Evolutionary conservation across 2,329 filamentous ascomycete genomes (phyloP), one percentile per base, ranked within the genome.

Genomic region (Diaporthe amygdali): DNA sequence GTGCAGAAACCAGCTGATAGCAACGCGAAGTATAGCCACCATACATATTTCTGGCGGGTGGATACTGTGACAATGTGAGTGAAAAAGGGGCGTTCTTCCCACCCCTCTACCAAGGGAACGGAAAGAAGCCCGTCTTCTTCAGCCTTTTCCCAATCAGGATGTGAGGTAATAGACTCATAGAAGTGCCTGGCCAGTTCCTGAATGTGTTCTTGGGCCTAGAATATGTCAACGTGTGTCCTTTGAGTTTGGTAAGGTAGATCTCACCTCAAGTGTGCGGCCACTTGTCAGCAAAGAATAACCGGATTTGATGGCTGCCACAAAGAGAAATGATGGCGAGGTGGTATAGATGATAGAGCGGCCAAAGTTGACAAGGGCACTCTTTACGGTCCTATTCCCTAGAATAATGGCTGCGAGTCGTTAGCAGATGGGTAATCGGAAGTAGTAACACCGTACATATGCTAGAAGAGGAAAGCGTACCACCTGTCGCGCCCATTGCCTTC

Each of bases 401-500:
- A 77, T 72, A 61, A 75, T 46, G 14, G 51, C 59, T 69, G 22
- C 5, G 46, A 9, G n/a, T 8, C n/a, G 22, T 47, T n/a, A n/a
- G n/a, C n/a, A n/a, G n/a, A n/a, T n/a, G n/a, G n/a, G n/a, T n/a
- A n/a, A n/a, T n/a, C n/a, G n/a, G n/a, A n/a, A n/a, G n/a, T n/a
- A n/a, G n/a, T n/a, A n/a, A n/a, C n/a, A n/a, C n/a, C n/a, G n/a
- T n/a, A 20, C 10, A 55, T 22, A 12, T 20, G n/a, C 39, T 37
- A 37, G 32, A 30, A 17, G 17, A 39, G 12, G 51, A n/a, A 27
- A 25, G 44, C 59, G 32, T 17, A 64, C 59, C 59, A 32, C 83
- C 83, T 51, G 76, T 78, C 20, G 77, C 76, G 0, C 81, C 86
- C 32, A 90, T 72, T 0, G 86, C 86, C 76, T 90, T 90, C 17